Conservation (phyloP, 2,329 filamentous ascomycete species). For the Verruconis gallopava region DNA sequence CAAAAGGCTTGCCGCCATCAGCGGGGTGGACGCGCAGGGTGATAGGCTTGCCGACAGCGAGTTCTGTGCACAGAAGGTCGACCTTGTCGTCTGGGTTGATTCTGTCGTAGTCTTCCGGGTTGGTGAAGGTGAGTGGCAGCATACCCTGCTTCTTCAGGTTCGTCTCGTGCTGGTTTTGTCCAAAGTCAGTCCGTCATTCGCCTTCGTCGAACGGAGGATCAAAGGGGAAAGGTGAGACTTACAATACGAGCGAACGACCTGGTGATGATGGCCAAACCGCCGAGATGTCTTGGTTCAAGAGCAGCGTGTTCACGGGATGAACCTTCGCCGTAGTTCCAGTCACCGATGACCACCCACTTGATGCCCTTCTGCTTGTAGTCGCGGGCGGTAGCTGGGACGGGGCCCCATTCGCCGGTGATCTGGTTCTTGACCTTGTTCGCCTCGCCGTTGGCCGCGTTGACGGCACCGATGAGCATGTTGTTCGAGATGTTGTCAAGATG, state of each 20-base stretch:
- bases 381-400: conserved; percentile 85
- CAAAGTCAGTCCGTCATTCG: conserved; percentile 3
- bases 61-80: conserved; percentile 76
- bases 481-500: conserved; percentile 99
- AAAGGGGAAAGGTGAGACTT: conserved; percentile 19
- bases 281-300: conserved; percentile 92
- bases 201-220: conserved; percentile 8
- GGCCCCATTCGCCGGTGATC: conserved; percentile 69
- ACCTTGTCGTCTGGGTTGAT: conserved; percentile 87
- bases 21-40: conserved; percentile 87
- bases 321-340: conserved; percentile 99
- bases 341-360: conserved; percentile 93
- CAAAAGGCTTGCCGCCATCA: conserved; percentile 61
- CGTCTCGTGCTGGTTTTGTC: conserved; percentile 63
- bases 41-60: conserved; percentile 85
- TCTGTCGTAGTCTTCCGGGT: conserved; percentile 96
- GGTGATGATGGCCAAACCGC: conserved; percentile 92
- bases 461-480: conserved; percentile 98
- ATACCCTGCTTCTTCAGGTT: conserved; percentile 99
- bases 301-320: conserved; percentile 96
- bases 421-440: conserved; percentile 96
- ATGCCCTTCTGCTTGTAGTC: conserved; percentile 98
- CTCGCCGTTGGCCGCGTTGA: conserved; percentile 90
- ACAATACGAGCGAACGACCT: conserved; percentile 90
- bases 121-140: conserved; percentile 90